These are phyloP conservation scores for Cinchona pubescens DNA, from an alignment of 257 asterid genomes.

Conservation along the genomic window DNA sequence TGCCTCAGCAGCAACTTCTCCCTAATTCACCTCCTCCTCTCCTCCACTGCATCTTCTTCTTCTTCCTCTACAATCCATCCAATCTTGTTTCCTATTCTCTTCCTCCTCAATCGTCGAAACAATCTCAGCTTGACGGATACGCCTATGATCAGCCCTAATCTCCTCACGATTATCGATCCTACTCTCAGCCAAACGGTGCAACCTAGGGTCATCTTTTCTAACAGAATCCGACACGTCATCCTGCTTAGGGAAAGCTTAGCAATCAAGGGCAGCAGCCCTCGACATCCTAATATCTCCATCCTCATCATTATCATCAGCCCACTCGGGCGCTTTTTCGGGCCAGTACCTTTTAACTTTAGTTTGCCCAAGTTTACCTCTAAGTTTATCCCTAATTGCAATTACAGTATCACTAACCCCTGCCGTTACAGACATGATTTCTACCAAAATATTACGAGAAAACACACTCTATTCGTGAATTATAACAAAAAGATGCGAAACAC, in stretches of 20 bases:
- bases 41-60: slow-evolving; percentile 83
- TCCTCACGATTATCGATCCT: slow-evolving; percentile 78
- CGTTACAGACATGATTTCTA: slow-evolving; percentile 76
- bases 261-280: slow-evolving; percentile 57
- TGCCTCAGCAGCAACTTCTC: slow-evolving; percentile 65
- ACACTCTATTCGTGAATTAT: neutral
- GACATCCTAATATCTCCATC: slow-evolving; percentile 63
- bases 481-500: neutral
- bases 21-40: slow-evolving; percentile 68
- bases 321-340: slow-evolving; percentile 98
- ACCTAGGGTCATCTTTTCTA: slow-evolving; percentile 74
- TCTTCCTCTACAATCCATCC: slow-evolving; percentile 67
- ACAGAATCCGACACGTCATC: slow-evolving; percentile 35
- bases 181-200: slow-evolving; percentile 84
- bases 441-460: neutral
- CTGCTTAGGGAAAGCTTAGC: slow-evolving; percentile 55
- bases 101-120: slow-evolving; percentile 89
- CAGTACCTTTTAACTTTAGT: slow-evolving; percentile 92
- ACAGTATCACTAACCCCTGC: slow-evolving; percentile 89
- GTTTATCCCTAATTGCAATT: slow-evolving; percentile 86
- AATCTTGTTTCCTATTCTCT: slow-evolving; percentile 60
- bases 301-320: slow-evolving; percentile 85
- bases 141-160: slow-evolving; percentile 81
- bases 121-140: slow-evolving; percentile 93
- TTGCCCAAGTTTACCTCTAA: slow-evolving; percentile 88